These are phyloP conservation scores for Diutina neorugosa DNA, from an alignment of 1,139 yeast species.

Conservation along the genomic window DNA sequence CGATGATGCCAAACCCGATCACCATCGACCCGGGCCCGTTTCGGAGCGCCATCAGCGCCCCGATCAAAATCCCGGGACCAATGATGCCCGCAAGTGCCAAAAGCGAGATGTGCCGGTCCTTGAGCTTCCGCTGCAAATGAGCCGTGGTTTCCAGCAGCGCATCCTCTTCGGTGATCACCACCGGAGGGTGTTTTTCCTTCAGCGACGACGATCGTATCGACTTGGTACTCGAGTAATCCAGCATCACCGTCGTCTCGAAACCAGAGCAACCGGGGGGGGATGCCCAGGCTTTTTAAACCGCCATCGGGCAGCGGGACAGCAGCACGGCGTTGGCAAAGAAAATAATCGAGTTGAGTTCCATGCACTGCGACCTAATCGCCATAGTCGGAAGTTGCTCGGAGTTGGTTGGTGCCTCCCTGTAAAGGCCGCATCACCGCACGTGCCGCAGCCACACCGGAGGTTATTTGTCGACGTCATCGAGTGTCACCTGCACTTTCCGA, in stretches of 20 bases:
- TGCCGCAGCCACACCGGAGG: neutral
- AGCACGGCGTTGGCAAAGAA: neutral
- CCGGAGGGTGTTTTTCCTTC: neutral
- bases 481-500: neutral
- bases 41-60: conserved; percentile 32
- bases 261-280: neutral
- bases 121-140: conserved; percentile 22
- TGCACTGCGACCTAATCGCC: neutral
- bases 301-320: neutral
- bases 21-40: conserved; percentile 36
- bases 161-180: conserved; percentile 3
- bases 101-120: conserved; percentile 31
- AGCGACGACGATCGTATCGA: neutral
- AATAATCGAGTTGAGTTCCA: neutral
- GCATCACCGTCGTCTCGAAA: neutral
- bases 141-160: conserved; percentile 7
- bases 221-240: neutral
- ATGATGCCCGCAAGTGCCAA: conserved; percentile 44
- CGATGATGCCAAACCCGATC: conserved; percentile 37
- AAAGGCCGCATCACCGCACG: neutral
- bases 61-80: conserved; percentile 42
- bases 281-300: neutral
- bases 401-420: neutral
- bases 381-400: neutral
- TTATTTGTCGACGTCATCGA: neutral